Conservation (phyloP, 208 protist species). For the Naegleria lovaniensis region DNA sequence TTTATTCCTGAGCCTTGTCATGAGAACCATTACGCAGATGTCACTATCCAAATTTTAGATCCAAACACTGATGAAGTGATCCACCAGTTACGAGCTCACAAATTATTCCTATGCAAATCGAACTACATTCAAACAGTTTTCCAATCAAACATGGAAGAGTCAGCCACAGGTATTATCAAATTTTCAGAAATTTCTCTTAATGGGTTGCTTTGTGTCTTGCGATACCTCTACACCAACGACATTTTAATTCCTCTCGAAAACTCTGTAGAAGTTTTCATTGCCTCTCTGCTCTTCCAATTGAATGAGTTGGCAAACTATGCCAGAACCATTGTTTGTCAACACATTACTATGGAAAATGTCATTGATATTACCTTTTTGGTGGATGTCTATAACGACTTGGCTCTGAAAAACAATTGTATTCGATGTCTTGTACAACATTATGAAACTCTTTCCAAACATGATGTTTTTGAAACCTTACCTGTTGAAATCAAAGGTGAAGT, state of each 20-base stretch:
- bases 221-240: not conserved
- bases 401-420: not conserved
- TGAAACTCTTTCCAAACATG: not conserved
- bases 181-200: not conserved
- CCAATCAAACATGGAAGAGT: not conserved
- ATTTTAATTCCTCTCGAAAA: not conserved
- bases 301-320: not conserved
- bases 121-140: not conserved
- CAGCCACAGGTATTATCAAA: not conserved
- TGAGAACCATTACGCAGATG: not conserved
- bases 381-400: not conserved
- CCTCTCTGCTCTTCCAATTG: not conserved
- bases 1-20: not conserved
- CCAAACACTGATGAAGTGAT: not conserved
- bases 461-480: not conserved
- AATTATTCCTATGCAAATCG: not conserved
- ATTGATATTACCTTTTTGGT: not conserved
- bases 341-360: not conserved
- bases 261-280: not conserved
- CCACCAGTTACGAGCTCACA: not conserved
- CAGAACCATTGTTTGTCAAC: not conserved
- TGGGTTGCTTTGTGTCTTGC: not conserved
- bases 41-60: not conserved
- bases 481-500: not conserved
- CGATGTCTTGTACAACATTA: not conserved